Conservation (phyloP, 176 grass and related monocot species). For the Aegilops speltoides region DNA sequence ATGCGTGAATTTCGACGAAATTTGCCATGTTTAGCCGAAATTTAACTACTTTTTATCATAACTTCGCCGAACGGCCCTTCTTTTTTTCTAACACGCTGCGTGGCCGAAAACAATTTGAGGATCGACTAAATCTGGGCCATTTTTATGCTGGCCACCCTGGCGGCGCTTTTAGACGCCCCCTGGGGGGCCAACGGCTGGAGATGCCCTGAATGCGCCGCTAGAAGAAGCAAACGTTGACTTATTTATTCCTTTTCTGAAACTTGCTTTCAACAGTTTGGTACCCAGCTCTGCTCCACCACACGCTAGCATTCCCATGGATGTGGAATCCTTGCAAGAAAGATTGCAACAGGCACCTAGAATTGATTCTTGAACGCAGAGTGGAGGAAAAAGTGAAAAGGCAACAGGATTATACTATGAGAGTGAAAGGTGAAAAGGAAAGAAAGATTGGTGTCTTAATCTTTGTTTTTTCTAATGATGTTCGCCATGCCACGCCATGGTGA, state of each 20-base stretch:
- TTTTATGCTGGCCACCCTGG: too few relatives aligned
- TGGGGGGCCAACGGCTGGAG: too few relatives aligned
- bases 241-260: not conserved
- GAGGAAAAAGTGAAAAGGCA: not conserved
- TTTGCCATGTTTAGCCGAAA: too few relatives aligned
- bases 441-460: not conserved
- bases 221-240: not conserved
- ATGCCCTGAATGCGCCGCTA: not conserved
- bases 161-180: too few relatives aligned
- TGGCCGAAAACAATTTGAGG: too few relatives aligned
- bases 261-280: not conserved
- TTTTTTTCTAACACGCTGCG: too few relatives aligned
- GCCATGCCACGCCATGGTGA: constrained; percentile 12
- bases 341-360: not conserved
- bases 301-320: not conserved
- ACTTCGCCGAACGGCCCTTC: too few relatives aligned
- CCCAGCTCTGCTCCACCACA: not conserved
- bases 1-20: too few relatives aligned
- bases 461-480: not conserved
- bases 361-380: not conserved
- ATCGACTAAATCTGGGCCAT: too few relatives aligned
- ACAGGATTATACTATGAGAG: not conserved
- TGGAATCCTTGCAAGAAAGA: not conserved
- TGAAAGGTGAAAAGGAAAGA: not conserved
- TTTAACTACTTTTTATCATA: too few relatives aligned